Percentiles rank a stretch among this genome's conserved stretches.
phyloP scores from a whole-genome alignment of 2,329 filamentous ascomycete genomes.

The Tolypocladium ovalisporum region DNA sequence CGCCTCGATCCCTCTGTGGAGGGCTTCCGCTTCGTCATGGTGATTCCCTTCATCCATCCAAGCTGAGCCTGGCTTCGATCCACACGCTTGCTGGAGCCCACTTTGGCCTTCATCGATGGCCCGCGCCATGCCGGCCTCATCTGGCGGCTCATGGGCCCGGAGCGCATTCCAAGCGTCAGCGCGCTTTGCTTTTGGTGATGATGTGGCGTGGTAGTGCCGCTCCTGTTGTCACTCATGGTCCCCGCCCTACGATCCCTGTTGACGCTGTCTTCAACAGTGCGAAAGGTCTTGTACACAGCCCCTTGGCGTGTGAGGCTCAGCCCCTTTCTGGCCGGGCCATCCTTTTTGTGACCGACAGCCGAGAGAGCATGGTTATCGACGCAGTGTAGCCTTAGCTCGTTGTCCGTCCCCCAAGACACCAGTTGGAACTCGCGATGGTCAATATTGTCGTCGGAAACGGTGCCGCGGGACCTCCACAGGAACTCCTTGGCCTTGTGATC shows the following conservation, averaged over 20 bases:
- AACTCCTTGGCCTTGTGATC: conserved; percentile 78
- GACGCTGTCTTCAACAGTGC: conserved; percentile 52
- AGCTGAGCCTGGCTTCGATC: conserved; percentile 47
- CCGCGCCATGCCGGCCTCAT: conserved; percentile 36
- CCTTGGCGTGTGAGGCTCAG: conserved; percentile 72
- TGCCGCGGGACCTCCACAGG: conserved; percentile 72
- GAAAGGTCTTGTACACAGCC: conserved; percentile 75
- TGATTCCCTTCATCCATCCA: conserved; percentile 60
- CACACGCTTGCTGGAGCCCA: conserved; percentile 24
- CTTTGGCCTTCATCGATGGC: conserved; percentile 48
- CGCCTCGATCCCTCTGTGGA: conserved; percentile 27
- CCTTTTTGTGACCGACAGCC: conserved; percentile 63
- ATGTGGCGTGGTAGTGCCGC: conserved; percentile 29
- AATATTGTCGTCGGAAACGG: conserved; percentile 51
- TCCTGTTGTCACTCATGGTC: conserved; percentile 51
- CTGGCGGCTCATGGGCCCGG: conserved; percentile 17
- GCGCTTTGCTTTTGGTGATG: conserved; percentile 33
- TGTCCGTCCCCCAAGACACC: conserved; percentile 86
- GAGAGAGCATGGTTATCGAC: conserved; percentile 54
- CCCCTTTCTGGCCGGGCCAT: conserved; percentile 50
- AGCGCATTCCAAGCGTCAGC: conserved; percentile 32
- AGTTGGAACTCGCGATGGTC: conserved; percentile 87
- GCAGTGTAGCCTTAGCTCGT: conserved; percentile 67
- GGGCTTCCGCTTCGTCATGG: conserved; percentile 45
- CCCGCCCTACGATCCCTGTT: conserved; percentile 46